Base-by-base conservation (phyloP, 495 filamentous ascomycete genomes). In the Recurvomyces mirabilis region DNA sequence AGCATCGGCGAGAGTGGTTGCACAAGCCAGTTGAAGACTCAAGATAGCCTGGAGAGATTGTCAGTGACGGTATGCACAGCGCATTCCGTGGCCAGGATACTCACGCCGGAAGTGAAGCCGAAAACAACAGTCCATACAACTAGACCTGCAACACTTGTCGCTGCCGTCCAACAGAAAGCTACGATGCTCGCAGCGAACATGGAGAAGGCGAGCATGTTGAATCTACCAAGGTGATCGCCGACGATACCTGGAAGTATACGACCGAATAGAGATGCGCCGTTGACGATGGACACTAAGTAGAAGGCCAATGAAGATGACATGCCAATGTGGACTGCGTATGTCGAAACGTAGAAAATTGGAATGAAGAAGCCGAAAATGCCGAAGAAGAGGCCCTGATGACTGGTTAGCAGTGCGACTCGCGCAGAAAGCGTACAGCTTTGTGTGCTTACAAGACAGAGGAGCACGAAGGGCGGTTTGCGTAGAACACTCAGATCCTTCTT, bases 261-360 rank as follows among this genome's bases (percentile, higher is more conserved):
- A 1, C 77, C 75, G 48, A 75, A 69, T 5, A 67, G 68, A 0
- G 75, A 77, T 5, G 60, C 55, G 17, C 22, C 58, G 41, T 62
- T 62, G 15, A 56, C 15, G 18, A 54, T 59, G 7, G 58, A 35
- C n/a, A 59, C 38, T 5, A 62, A 38, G 40, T 60, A 59, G 23
- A 68, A 69, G 21, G 72, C 66, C 0, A 79, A 55, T 5, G 62
- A 61, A 4, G 56, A 25, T 3, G 64, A 54, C 56, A 78, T 65
- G n/a, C 73, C 72, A 5, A 60, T 49, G 0, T 43, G 47, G 5
- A 72, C 52, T 4, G 69, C 74, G 49, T 77, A 79, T 0, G 67
- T 56, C 0, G 72, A 64, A 3, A 80, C 52, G 53, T 70, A 81
- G 60, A 75, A 78, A 14, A 75, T 53, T 1, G 77, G 78, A 1